Evolutionary conservation across 345 rosid species (phyloP).

Genomic region (Sisymbrium altissimum): DNA sequence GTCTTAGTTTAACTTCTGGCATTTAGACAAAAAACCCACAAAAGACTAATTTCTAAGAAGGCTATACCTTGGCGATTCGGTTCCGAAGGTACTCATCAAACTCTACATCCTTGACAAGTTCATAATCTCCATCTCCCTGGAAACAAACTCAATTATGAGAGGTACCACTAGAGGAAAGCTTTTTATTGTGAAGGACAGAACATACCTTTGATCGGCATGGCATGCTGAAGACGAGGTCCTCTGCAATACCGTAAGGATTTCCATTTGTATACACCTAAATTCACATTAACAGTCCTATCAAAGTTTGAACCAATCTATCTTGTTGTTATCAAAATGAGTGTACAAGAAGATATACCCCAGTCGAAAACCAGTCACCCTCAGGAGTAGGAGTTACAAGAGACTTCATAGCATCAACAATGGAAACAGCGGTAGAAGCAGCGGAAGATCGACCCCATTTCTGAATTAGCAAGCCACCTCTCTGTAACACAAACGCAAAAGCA

Average conservation of each 20-base stretch:
- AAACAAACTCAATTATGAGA: not conserved
- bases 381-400: conserved; percentile 89
- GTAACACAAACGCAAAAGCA: conserved; percentile 28
- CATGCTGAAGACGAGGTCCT: conserved; percentile 92
- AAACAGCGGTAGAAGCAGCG: conserved; percentile 95
- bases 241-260: conserved; percentile 85
- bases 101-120: conserved; percentile 76
- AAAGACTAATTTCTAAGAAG: conserved; percentile 5
- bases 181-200: not conserved
- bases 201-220: conserved; percentile 95
- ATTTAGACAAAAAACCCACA: not conserved
- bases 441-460: conserved; percentile 99
- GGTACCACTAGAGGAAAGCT: not conserved
- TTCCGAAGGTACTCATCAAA: conserved; percentile 80
- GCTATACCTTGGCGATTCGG: conserved; percentile 69
- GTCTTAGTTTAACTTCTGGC: not conserved
- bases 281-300: conserved; percentile 8
- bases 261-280: conserved; percentile 79
- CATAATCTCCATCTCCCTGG: conserved; percentile 98
- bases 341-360: conserved; percentile 64
- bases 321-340: not conserved
- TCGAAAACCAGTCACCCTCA: conserved; percentile 95
- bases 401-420: conserved; percentile 87
- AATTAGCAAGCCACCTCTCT: conserved; percentile 94
- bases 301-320: conserved; percentile 2